Percentiles rank a stretch among this genome's conserved stretches.
Evolutionary conservation across 2,329 filamentous ascomycete species (phyloP).

Genomic region (Fusarium kyushuense): DNA sequence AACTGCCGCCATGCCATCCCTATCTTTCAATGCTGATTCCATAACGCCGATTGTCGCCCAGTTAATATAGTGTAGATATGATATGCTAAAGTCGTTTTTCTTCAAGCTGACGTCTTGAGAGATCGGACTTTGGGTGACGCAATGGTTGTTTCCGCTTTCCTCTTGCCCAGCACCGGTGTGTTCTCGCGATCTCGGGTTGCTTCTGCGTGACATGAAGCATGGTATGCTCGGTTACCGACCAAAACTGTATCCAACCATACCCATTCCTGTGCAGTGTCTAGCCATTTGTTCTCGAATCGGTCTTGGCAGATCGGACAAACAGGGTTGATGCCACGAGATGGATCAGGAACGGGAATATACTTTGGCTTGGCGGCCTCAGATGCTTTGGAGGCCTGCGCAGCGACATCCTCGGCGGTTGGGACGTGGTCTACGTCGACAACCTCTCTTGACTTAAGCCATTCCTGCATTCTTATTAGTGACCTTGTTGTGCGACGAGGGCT

Average conservation of each 20-base stretch:
- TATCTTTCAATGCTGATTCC: conserved; percentile 29
- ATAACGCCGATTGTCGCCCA: conserved; percentile 36
- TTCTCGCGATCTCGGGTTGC: conserved; percentile 74
- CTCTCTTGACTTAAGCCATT: conserved; percentile 91
- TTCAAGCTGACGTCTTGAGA: conserved; percentile 52
- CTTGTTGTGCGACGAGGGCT: neutral
- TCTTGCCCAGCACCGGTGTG: conserved; percentile 73
- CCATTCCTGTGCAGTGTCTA: conserved; percentile 94
- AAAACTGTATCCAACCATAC: conserved; percentile 93
- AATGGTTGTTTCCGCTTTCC: conserved; percentile 75
- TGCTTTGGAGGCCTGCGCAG: conserved; percentile 53
- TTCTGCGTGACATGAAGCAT: conserved; percentile 90
- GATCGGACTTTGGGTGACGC: conserved; percentile 54
- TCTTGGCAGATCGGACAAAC: conserved; percentile 96
- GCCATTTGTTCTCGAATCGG: conserved; percentile 91
- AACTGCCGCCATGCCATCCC: conserved; percentile 17
- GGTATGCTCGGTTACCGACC: conserved; percentile 84
- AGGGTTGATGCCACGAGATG: conserved; percentile 77
- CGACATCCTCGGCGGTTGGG: conserved; percentile 50
- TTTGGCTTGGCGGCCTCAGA: conserved; percentile 64
- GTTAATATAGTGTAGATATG: conserved; percentile 10
- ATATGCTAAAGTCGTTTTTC: neutral
- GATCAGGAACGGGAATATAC: conserved; percentile 87
- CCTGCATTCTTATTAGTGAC: conserved; percentile 62
- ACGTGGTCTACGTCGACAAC: conserved; percentile 74